Evolutionary conservation across 1,284 basidiomycete genomes (phyloP).

Genomic region (Cutaneotrichosporon sp.): DNA sequence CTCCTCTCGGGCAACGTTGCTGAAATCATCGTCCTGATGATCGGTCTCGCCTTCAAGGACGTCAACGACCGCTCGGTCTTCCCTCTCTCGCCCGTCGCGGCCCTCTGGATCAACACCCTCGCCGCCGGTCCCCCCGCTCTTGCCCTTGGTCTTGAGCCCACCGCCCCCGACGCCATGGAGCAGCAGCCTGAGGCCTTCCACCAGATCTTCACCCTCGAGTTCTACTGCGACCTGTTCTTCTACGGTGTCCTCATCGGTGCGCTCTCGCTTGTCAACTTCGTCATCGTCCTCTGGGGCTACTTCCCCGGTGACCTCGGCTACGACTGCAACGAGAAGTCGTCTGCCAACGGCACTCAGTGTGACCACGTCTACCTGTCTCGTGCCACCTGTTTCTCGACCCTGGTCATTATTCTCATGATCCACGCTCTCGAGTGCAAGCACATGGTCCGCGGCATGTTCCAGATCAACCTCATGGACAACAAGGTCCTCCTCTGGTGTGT

Average conservation of each 20-base stretch:
- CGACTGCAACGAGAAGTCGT: conserved; percentile 58
- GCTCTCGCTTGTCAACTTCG: conserved; percentile 60
- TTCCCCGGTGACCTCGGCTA: conserved; percentile 57
- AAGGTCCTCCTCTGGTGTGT: conserved; percentile 60
- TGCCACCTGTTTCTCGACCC: conserved; percentile 60
- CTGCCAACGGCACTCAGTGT: background rate
- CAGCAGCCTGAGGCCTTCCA: conserved; percentile 60
- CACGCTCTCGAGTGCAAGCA: conserved; percentile 54
- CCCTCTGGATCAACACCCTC: conserved; percentile 62
- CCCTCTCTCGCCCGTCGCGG: conserved; percentile 66
- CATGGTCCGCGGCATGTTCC: conserved; percentile 52
- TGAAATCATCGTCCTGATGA: conserved; percentile 62
- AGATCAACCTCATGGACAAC: conserved; percentile 60
- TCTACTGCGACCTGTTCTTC: conserved; percentile 61
- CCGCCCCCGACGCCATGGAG: conserved; percentile 63
- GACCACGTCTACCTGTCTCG: conserved; percentile 60
- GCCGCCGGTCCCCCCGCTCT: conserved; percentile 62
- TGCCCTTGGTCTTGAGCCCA: conserved; percentile 64
- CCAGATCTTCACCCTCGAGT: conserved; percentile 60
- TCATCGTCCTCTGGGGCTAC: conserved; percentile 60
- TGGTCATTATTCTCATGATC: conserved; percentile 59
- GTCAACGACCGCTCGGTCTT: conserved; percentile 62
- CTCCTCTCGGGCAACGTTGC: conserved; percentile 63
- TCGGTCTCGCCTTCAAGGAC: conserved; percentile 71
- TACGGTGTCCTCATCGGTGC: conserved; percentile 68